These are phyloP conservation scores for Spatholobus suberectus DNA, from an alignment of 306 rosid genomes.

Conservation along the genomic window DNA sequence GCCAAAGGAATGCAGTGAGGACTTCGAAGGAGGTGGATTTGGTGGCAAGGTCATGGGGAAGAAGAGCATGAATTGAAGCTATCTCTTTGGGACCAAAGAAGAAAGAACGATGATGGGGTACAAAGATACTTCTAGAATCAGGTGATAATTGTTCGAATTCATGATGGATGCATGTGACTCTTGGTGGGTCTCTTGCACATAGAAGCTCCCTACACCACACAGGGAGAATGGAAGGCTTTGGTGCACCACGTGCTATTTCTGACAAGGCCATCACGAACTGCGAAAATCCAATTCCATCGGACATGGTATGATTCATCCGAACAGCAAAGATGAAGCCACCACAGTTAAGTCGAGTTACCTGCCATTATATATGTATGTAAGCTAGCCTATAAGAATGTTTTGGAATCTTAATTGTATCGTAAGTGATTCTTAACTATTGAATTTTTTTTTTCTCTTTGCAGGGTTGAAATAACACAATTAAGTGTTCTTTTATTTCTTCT, in stretches of 20 bases:
- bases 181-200: conserved; percentile 29
- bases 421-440: too few relatives aligned
- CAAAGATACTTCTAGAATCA: neutral
- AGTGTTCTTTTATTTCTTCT: too few relatives aligned
- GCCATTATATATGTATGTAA: neutral
- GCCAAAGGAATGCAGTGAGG: conserved; percentile 9
- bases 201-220: conserved; percentile 19
- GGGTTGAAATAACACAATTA: too few relatives aligned
- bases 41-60: neutral
- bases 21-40: neutral
- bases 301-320: neutral
- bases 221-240: conserved; percentile 14
- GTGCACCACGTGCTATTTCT: conserved; percentile 13
- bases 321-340: conserved; percentile 21
- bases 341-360: conserved; percentile 31
- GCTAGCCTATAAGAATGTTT: too few relatives aligned
- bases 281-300: neutral
- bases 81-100: conserved; percentile 32
- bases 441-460: too few relatives aligned
- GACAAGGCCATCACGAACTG: neutral
- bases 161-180: neutral
- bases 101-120: conserved; percentile 4
- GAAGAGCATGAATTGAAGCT: neutral
- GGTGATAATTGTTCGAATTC: conserved; percentile 9
- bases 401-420: too few relatives aligned